Conservation (phyloP, 2,329 filamentous ascomycete genomes). For the Fusarium pseudonygamai region DNA sequence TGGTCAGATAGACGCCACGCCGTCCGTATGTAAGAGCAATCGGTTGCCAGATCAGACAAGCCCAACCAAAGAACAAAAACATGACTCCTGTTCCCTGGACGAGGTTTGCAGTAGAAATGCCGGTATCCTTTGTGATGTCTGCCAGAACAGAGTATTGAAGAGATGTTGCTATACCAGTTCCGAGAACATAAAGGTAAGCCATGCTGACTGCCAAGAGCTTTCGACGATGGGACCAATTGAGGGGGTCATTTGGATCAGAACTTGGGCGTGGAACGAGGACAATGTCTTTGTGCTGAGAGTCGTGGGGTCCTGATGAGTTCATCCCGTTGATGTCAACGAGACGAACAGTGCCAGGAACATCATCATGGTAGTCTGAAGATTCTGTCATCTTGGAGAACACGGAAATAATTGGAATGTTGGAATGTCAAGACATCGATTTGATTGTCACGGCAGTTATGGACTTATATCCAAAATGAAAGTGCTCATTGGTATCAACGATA, state of each 20-base stretch:
- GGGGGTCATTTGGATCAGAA: neutral
- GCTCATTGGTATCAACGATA: neutral
- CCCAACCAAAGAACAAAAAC: neutral
- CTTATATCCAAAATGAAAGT: neutral
- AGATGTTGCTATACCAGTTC: neutral
- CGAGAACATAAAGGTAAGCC: neutral
- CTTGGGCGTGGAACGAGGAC: neutral
- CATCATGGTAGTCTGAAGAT: neutral
- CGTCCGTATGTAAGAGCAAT: neutral
- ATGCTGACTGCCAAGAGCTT: neutral
- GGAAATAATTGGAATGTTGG: neutral
- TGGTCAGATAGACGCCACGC: neutral
- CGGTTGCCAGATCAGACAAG: neutral
- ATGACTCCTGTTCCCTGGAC: neutral
- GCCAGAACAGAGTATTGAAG: constrained; percentile 2
- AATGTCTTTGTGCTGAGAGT: constrained; percentile 1
- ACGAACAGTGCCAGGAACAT: neutral
- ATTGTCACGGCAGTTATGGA: neutral
- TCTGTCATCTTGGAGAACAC: neutral
- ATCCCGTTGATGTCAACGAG: constrained; percentile 3
- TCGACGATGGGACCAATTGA: neutral
- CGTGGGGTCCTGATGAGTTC: neutral
- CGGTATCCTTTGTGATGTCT: neutral
- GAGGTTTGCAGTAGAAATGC: neutral
- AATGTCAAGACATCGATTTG: too few species aligned